Evolutionary conservation across 139 green algal genomes (phyloP), one percentile per base, ranked within the genome.

Genomic region (Ettlia oleoabundans): DNA sequence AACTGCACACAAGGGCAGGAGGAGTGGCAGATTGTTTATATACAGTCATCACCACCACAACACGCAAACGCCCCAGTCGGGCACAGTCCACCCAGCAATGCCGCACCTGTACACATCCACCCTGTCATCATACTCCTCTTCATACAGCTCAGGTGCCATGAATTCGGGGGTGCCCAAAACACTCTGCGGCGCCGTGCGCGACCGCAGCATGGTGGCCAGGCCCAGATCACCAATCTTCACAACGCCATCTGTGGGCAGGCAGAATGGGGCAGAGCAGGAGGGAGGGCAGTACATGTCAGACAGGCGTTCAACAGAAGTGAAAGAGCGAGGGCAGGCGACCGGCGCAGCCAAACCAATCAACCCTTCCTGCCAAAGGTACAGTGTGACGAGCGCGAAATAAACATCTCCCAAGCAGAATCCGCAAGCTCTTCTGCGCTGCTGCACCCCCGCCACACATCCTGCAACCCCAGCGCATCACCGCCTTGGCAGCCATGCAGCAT

Each of bases 221-320:
- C 97, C 97, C 71, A 99, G 88, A 83, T 99, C 97, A 0, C 97
- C 97, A 86, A 99, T 99, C 85, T 99, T 99, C 9, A 99, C 94
- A 52, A 98, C 91, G 18, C 97, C 97, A 42, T 93, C 92, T 68
- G 72, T 47, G 30, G 32, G 33, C 1, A 5, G 28, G 32, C 28
- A 1, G 40, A 30, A n/a, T 3, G 10, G 26, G 51, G 72, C 19
- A 19, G n/a, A 7, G 72, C n/a, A 3, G 18, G 6, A 52, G 33
- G 21, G 18, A 35, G n/a, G n/a, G n/a, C n/a, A n/a, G n/a, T n/a
- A n/a, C n/a, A n/a, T n/a, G n/a, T n/a, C n/a, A n/a, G 18, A 30
- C 18, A 15, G 26, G 30, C 26, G 10, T 22, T 68, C 62, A 68
- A n/a, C 26, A 40, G 4, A 33, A 40, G 3, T 38, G 18, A 38